Base-by-base conservation (phyloP, 805 yeast genomes). In the Middelhovenomyces tepae region DNA sequence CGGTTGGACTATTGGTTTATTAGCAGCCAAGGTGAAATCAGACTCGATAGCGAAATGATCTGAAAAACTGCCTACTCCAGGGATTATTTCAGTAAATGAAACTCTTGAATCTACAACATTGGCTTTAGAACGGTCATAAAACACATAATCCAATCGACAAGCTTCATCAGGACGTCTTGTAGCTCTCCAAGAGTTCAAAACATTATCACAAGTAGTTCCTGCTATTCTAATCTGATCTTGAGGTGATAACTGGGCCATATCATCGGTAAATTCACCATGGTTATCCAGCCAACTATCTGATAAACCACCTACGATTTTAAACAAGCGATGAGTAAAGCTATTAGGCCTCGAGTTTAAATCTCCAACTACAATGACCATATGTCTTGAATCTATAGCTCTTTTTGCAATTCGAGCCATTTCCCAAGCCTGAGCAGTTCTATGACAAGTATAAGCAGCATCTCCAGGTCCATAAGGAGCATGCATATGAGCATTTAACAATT, bases 391-490 rank as follows among this genome's bases (percentile, higher is more conserved):
- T 28, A 66, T 64, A 28, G 87, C 68, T 22, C 75, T 56, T 11
- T 66, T 65, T 1, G 81, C 75, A 22, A 86, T 39, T 32, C 73
- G 70, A 21, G 91, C 69, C 53, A 91, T 72, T 53, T 87, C 95
- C 97, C 97, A 91, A 1, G 97, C 96, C 57, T 91, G 98, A 37
- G 91, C 73, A 0, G 95, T 77, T 31, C 98, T 64, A 51, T 91
- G 97, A 45, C 95, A 82, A 3, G 76, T 64, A 51, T 91, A 91
- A 2, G 87, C 80, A 2, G 93, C 93, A 55, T 86, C 95, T 2
- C 97, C 97, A 0, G 63, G 57, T 1, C 91, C 69, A 51, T 91
- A 91, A 0, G 98, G 98, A 1, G 98, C 98, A 56, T 91, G 98
- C 91, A 91, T 79, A 54, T 91, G 98, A 11, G 94, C 78, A 51